A percentile compares a stretch with the other conserved stretches of the same genome.
Conservation (phyloP, 495 filamentous ascomycete genomes). For the Neurospora sp. region DNA sequence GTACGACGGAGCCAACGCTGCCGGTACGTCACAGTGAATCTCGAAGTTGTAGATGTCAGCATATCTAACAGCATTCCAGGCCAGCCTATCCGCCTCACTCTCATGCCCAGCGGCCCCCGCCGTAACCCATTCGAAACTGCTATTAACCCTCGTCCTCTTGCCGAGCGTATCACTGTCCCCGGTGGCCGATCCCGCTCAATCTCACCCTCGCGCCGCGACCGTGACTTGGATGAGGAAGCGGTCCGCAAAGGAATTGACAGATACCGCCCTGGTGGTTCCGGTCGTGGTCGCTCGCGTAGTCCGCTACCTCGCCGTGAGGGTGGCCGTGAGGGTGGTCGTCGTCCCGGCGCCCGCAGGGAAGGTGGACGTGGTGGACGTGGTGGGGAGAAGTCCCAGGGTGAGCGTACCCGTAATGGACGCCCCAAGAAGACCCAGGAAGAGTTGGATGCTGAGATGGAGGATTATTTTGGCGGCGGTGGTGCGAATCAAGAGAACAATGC, state of each 20-base stretch:
- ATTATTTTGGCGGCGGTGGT: constrained; percentile 62
- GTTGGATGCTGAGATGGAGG: constrained; percentile 90
- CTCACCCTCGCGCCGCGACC: constrained; percentile 44
- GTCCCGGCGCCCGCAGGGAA: constrained; percentile 41
- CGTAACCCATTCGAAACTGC: constrained; percentile 51
- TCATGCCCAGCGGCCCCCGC: constrained; percentile 45
- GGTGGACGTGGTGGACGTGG: constrained; percentile 34
- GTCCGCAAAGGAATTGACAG: constrained; percentile 28
- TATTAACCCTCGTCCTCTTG: constrained; percentile 50
- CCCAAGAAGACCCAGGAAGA: constrained; percentile 87
- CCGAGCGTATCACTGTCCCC: constrained; percentile 61
- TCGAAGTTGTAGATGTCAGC: background rate
- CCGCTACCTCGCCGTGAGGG: constrained; percentile 12
- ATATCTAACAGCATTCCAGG: constrained; percentile 26
- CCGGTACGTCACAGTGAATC: constrained; percentile 37
- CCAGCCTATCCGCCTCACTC: constrained; percentile 74
- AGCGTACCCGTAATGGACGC: constrained; percentile 39
- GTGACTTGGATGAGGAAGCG: constrained; percentile 16
- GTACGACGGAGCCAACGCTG: constrained; percentile 85
- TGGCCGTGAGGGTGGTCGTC: constrained; percentile 39
- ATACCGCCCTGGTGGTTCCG: constrained; percentile 8
- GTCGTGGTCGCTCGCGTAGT: constrained; percentile 6
- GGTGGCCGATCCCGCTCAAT: constrained; percentile 38
- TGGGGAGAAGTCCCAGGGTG: constrained; percentile 26
- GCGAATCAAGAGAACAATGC: constrained; percentile 15